Percentiles rank a stretch among this genome's conserved stretches.
These are phyloP conservation scores for Geranium brycei DNA, from an alignment of 345 rosid genomes.

Conservation along the genomic window DNA sequence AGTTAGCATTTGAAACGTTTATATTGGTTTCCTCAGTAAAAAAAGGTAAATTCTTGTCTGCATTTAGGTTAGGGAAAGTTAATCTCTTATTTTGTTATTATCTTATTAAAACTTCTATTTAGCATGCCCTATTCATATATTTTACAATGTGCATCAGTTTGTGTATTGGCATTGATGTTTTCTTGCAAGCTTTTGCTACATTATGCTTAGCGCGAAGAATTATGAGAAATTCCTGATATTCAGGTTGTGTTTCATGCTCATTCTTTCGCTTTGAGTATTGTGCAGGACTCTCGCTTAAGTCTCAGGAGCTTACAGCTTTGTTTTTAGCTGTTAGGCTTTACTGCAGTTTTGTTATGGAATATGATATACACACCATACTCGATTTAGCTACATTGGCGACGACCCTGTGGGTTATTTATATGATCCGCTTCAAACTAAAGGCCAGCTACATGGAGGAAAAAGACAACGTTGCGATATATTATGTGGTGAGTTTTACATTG, in stretches of 20 bases:
- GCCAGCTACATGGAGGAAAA: conserved; percentile 96
- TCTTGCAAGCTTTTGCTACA: no score
- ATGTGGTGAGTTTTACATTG: conserved; percentile 48
- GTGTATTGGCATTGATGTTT: no score
- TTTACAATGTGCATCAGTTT: no score
- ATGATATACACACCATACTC: conserved; percentile 89
- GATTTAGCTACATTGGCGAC: conserved; percentile 89
- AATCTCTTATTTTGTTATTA: not conserved
- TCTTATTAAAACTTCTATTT: not conserved
- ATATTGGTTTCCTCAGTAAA: no score
- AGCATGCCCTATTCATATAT: not conserved
- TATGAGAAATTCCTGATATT: no score
- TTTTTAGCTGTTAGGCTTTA: conserved; percentile 85
- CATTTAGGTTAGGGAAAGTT: not conserved
- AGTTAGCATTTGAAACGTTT: no score
- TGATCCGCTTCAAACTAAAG: conserved; percentile 84
- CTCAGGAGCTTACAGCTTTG: conserved; percentile 91
- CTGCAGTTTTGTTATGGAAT: conserved; percentile 98
- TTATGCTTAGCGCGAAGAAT: no score
- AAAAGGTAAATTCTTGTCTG: not conserved
- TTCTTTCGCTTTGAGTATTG: conserved; percentile 6
- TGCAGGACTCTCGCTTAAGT: conserved; percentile 87
- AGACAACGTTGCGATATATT: conserved; percentile 85
- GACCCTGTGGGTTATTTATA: conserved; percentile 94
- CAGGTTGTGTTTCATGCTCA: no score